A percentile compares a stretch with the other conserved stretches of the same genome.
These are phyloP conservation scores for Calonectria montana DNA, from an alignment of 2,329 filamentous ascomycete genomes.

Conservation along the genomic window DNA sequence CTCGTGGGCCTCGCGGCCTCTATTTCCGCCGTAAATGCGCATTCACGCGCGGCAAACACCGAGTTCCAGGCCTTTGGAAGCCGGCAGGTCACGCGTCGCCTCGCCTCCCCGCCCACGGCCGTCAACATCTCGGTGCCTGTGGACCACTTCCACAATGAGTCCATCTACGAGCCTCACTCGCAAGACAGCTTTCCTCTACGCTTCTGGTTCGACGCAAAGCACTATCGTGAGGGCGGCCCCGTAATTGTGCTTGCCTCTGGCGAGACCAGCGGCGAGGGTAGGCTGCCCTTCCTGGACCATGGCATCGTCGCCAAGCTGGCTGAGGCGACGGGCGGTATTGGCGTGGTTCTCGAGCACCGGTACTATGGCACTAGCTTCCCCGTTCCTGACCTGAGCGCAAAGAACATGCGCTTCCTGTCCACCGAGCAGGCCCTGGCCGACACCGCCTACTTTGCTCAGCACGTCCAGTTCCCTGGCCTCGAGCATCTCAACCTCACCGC, in stretches of 20 bases:
- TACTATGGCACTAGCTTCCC: conserved; percentile 87
- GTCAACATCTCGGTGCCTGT: conserved; percentile 63
- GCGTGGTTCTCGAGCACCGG: conserved; percentile 85
- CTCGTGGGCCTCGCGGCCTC: conserved; percentile 6
- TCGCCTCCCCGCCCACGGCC: not conserved
- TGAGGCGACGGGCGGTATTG: conserved; percentile 77
- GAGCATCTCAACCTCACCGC: conserved; percentile 76
- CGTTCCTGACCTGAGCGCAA: conserved; percentile 70
- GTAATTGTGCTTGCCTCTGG: conserved; percentile 82
- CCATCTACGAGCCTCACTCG: conserved; percentile 80
- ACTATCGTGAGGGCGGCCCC: conserved; percentile 82
- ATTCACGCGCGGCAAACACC: not conserved
- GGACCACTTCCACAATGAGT: conserved; percentile 87
- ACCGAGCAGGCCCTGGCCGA: conserved; percentile 88
- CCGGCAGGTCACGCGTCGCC: conserved; percentile 12
- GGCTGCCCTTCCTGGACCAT: conserved; percentile 79
- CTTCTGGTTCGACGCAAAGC: conserved; percentile 85
- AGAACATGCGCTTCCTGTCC: conserved; percentile 83
- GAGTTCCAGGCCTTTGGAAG: conserved; percentile 7
- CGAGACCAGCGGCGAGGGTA: conserved; percentile 72
- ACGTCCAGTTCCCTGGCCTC: conserved; percentile 77
- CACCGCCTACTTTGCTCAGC: conserved; percentile 80
- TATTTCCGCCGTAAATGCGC: not conserved
- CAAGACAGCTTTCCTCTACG: conserved; percentile 75
- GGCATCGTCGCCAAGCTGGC: conserved; percentile 80